Percentiles rank a stretch among this genome's conserved stretches.
These are phyloP conservation scores for Nitzschia sp. DNA, from an alignment of 108 stramenopile genomes.

Conservation along the genomic window DNA sequence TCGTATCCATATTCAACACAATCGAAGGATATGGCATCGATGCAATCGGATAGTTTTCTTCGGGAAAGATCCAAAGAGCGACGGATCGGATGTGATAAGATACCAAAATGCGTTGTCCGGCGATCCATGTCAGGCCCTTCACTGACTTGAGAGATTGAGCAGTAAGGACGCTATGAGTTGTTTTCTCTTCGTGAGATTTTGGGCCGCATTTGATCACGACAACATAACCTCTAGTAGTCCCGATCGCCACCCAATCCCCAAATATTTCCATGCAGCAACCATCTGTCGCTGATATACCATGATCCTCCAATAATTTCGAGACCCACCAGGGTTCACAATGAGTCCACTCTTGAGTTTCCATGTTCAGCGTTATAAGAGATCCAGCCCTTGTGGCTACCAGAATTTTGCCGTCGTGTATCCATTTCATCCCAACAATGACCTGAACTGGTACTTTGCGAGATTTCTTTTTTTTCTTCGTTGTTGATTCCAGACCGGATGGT, in stretches of 20 bases:
- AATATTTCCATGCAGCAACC: constrained; percentile 57
- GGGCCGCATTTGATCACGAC: constrained; percentile 21
- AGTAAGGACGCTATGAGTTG: background rate
- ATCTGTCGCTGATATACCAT: constrained; percentile 40
- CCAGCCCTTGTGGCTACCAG: constrained; percentile 62
- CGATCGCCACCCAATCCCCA: constrained; percentile 42
- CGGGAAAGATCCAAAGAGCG: constrained; percentile 44
- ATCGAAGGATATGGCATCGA: background rate
- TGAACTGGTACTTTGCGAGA: constrained; percentile 44
- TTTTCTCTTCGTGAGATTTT: background rate
- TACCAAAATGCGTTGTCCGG: constrained; percentile 35
- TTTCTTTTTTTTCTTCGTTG: constrained; percentile 37
- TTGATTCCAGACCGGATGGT: background rate
- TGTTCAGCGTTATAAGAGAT: constrained; percentile 42
- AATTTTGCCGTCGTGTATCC: constrained; percentile 30
- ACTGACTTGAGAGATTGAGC: constrained; percentile 39
- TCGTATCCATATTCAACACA: constrained; percentile 39
- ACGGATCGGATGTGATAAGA: constrained; percentile 63
- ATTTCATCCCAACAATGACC: constrained; percentile 60
- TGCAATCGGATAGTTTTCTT: background rate
- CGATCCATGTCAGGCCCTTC: constrained; percentile 53
- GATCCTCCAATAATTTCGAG: background rate
- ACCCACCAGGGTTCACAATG: constrained; percentile 46
- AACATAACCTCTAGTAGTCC: constrained; percentile 61
- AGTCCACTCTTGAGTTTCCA: constrained; percentile 34